These are phyloP conservation scores for Monilinia laxa DNA, from an alignment of 2,329 filamentous ascomycete genomes.

Conservation along the genomic window DNA sequence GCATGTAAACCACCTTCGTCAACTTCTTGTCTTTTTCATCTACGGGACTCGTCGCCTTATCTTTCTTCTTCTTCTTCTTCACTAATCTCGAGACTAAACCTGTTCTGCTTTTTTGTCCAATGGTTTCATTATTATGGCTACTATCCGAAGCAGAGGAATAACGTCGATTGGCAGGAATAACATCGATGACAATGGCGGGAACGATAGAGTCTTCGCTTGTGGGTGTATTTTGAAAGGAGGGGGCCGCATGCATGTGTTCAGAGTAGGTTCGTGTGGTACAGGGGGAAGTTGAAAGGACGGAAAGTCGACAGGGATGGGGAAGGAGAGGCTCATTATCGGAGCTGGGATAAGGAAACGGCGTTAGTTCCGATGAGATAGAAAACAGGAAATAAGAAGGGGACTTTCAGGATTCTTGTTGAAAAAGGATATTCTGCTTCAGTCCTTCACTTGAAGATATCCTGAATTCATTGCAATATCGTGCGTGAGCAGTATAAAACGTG, in stretches of 20 bases:
- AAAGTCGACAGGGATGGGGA: constrained; percentile 8
- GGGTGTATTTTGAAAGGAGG: constrained; percentile 33
- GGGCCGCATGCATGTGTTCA: constrained; percentile 31
- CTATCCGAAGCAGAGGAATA: neutral
- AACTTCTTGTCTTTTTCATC: constrained; percentile 23
- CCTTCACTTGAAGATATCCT: neutral
- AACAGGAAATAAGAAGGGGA: no score
- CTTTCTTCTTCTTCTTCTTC: constrained; percentile 20
- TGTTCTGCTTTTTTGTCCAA: neutral
- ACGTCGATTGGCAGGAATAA: constrained; percentile 22
- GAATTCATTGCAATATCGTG: neutral
- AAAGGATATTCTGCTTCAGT: neutral
- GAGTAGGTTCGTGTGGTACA: constrained; percentile 30
- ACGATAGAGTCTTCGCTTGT: constrained; percentile 40
- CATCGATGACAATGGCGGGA: constrained; percentile 35
- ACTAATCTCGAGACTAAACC: constrained; percentile 16
- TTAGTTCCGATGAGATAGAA: neutral
- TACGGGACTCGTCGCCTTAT: constrained; percentile 23
- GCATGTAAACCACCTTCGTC: constrained; percentile 39
- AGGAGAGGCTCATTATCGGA: constrained; percentile 36
- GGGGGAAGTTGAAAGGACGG: constrained; percentile 30
- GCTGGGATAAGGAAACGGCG: constrained; percentile 24
- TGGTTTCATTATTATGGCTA: constrained; percentile 1
- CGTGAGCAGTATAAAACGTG: neutral
- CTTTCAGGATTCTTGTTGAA: neutral